These are phyloP conservation scores for Saccharum hybrid DNA, from an alignment of 202 grass and related monocot species.

Conservation along the genomic window DNA sequence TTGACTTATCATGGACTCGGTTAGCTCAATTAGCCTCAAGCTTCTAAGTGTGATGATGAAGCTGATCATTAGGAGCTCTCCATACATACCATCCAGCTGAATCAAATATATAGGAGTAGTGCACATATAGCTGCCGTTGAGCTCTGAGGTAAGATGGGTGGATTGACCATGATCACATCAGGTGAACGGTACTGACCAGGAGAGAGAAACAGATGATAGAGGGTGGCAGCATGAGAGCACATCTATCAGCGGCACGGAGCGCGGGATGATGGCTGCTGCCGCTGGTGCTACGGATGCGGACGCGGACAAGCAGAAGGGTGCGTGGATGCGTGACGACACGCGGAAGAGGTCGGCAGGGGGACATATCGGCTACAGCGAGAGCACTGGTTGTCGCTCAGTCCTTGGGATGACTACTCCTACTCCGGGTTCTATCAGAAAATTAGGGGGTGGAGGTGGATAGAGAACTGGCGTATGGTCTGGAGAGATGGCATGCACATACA, in stretches of 20 bases:
- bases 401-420: conserved; percentile 8
- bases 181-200: conserved; percentile 16
- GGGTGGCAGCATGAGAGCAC: background rate
- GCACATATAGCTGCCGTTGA: background rate
- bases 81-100: background rate
- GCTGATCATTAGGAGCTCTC: background rate
- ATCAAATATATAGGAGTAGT: background rate
- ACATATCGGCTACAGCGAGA: conserved; percentile 43
- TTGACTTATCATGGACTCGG: no score
- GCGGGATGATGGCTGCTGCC: conserved; percentile 2
- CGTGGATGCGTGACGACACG: conserved; percentile 49
- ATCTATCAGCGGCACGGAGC: conserved; percentile 14
- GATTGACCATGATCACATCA: conserved; percentile 1
- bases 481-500: background rate
- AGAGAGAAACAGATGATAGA: background rate
- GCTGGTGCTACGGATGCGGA: conserved; percentile 16
- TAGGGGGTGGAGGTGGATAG: background rate
- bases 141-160: background rate
- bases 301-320: conserved; percentile 50
- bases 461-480: conserved; percentile 1
- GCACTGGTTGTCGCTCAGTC: conserved; percentile 50
- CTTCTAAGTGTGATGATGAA: background rate
- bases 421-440: conserved; percentile 28
- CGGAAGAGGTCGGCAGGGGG: conserved; percentile 49
- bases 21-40: no score